Evolutionary conservation across 2,329 filamentous ascomycete genomes (phyloP).

Genomic region (Coleophoma crateriformis): DNA sequence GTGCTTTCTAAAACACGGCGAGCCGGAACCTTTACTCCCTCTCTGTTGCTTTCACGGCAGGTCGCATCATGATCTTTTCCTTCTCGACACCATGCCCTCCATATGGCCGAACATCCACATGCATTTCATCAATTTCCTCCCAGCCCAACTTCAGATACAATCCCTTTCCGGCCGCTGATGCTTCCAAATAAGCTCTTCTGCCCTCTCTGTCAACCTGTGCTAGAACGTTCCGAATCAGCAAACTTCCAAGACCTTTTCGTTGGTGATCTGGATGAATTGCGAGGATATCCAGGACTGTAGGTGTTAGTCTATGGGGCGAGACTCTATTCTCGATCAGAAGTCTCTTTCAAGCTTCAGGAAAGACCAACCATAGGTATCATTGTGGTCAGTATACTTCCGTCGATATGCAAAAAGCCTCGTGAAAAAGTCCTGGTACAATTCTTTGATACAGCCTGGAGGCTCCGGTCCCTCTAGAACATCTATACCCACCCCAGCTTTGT

Average conservation of each 20-base stretch:
- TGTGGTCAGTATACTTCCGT: neutral
- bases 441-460: neutral
- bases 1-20: too few species aligned
- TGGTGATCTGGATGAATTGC: constrained; percentile 1
- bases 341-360: neutral
- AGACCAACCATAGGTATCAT: neutral
- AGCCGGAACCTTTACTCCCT: too few species aligned
- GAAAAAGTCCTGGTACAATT: neutral
- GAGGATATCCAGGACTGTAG: neutral
- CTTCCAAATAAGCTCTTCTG: constrained; percentile 1
- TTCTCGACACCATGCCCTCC: neutral
- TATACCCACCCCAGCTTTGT: neutral
- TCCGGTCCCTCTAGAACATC: neutral
- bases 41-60: neutral
- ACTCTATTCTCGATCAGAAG: neutral
- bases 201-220: constrained; percentile 1
- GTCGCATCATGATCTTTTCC: constrained; percentile 1
- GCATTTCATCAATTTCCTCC: constrained; percentile 2
- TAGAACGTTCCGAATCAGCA: neutral
- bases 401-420: neutral
- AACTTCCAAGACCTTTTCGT: neutral
- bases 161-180: neutral
- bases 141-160: constrained; percentile 4
- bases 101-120: constrained; percentile 2
- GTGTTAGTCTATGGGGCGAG: neutral